Percentiles rank a stretch among this genome's conserved stretches.
phyloP scores from a whole-genome alignment of 306 rosid genomes.

The Trifolium fragiferum region DNA sequence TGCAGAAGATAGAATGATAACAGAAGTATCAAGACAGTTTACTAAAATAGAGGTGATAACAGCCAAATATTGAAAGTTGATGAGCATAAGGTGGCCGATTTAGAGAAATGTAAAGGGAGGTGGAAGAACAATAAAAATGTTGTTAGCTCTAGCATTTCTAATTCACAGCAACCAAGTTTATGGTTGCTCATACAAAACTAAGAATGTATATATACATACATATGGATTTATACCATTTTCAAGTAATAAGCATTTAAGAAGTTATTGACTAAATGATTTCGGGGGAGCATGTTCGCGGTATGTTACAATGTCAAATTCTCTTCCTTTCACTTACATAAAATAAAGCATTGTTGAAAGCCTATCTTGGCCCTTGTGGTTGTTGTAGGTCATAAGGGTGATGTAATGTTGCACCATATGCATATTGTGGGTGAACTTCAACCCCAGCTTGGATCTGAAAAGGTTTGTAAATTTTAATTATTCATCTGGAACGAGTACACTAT shows the following conservation, averaged over 20 bases:
- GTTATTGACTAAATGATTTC: background rate
- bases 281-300: background rate
- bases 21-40: background rate
- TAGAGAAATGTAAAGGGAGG: background rate
- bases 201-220: constrained; percentile 29
- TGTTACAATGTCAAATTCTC: background rate
- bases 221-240: background rate
- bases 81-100: background rate
- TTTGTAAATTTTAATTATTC: constrained; percentile 13
- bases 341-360: constrained; percentile 31
- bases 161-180: background rate
- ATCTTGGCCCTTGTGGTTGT: constrained; percentile 50
- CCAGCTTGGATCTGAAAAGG: constrained; percentile 57
- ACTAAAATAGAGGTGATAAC: background rate
- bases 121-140: background rate
- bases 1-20: background rate
- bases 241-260: background rate
- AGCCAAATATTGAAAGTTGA: background rate
- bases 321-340: constrained; percentile 20
- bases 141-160: background rate
- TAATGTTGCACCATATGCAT: constrained; percentile 46
- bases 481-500: background rate
- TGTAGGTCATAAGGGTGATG: constrained; percentile 49
- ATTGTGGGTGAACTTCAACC: constrained; percentile 53
- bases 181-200: background rate